A percentile compares a stretch with the other conserved stretches of the same genome.
Conservation (phyloP, 768 basidiomycete genomes). For the Amanita brunnescens region DNA sequence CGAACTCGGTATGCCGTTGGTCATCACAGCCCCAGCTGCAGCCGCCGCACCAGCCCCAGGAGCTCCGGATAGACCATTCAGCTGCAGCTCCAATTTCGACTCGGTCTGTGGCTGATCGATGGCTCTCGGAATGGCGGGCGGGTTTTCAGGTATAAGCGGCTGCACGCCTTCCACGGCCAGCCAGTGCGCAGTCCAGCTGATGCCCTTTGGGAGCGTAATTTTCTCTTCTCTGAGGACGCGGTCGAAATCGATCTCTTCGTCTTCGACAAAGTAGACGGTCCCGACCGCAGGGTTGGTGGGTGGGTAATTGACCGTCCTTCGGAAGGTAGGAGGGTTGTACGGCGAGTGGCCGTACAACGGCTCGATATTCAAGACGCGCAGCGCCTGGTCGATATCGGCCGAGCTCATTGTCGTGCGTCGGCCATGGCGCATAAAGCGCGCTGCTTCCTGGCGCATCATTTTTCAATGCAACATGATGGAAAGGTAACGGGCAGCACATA, state of each 20-base stretch:
- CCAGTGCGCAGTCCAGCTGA: constrained; percentile 94
- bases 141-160: constrained; percentile 93
- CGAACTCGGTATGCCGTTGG: constrained; percentile 20
- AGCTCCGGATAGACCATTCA: constrained; percentile 20
- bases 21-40: constrained; percentile 18
- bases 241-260: constrained; percentile 97
- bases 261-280: constrained; percentile 87
- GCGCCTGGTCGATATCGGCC: constrained; percentile 86
- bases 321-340: constrained; percentile 54
- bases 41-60: constrained; percentile 18
- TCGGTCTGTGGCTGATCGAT: constrained; percentile 21
- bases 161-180: constrained; percentile 97
- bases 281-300: constrained; percentile 41
- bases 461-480: background rate
- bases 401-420: constrained; percentile 85
- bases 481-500: constrained; percentile 20
- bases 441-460: constrained; percentile 62
- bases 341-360: constrained; percentile 84
- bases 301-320: constrained; percentile 46
- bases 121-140: constrained; percentile 68
- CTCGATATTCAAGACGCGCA: constrained; percentile 93
- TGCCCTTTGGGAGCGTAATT: constrained; percentile 69
- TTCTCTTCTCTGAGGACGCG: constrained; percentile 83
- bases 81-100: constrained; percentile 12
- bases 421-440: constrained; percentile 94